phyloP scores from a whole-genome alignment of 2,329 filamentous ascomycete genomes.

The Claviceps sorghi region DNA sequence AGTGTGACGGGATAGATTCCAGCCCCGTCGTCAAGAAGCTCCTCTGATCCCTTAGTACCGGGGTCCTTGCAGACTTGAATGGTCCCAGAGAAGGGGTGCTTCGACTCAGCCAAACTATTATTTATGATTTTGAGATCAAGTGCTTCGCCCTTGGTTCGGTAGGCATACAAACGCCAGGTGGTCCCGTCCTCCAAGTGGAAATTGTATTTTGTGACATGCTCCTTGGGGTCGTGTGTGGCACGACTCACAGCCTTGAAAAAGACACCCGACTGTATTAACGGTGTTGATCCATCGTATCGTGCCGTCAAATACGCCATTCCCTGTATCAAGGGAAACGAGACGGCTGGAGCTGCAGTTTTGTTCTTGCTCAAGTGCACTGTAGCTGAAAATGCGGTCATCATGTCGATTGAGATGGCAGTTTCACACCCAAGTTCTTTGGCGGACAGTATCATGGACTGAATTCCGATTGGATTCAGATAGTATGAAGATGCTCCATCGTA shows the following conservation, averaged over 20 bases:
- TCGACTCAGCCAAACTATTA: conserved; percentile 49
- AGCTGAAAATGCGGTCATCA: conserved; percentile 41
- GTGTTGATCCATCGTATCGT: conserved; percentile 54
- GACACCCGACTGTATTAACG: conserved; percentile 58
- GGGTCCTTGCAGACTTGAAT: conserved; percentile 77
- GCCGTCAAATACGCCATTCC: conserved; percentile 81
- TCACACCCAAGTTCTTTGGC: conserved; percentile 53
- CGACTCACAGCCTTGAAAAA: conserved; percentile 56
- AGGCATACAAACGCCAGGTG: conserved; percentile 71
- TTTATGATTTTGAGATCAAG: conserved; percentile 56
- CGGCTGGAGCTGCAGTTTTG: conserved; percentile 36
- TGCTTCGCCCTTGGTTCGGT: conserved; percentile 39
- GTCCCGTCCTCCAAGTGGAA: conserved; percentile 56
- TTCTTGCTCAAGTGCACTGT: conserved; percentile 53
- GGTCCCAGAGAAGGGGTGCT: conserved; percentile 55
- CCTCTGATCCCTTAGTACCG: conserved; percentile 38
- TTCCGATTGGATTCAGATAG: conserved; percentile 68
- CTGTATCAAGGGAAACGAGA: conserved; percentile 74
- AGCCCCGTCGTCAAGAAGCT: conserved; percentile 57
- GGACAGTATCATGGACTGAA: conserved; percentile 68
- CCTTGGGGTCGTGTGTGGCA: conserved; percentile 39
- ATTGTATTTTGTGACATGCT: conserved; percentile 61
- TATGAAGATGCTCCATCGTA: conserved; percentile 47
- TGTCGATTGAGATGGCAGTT: conserved; percentile 41
- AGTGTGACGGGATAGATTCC: conserved; percentile 59